A percentile compares a stretch with the other conserved stretches of the same genome.
Evolutionary conservation across 2,329 filamentous ascomycete species (phyloP).

Genomic region (Neonectria sp.): DNA sequence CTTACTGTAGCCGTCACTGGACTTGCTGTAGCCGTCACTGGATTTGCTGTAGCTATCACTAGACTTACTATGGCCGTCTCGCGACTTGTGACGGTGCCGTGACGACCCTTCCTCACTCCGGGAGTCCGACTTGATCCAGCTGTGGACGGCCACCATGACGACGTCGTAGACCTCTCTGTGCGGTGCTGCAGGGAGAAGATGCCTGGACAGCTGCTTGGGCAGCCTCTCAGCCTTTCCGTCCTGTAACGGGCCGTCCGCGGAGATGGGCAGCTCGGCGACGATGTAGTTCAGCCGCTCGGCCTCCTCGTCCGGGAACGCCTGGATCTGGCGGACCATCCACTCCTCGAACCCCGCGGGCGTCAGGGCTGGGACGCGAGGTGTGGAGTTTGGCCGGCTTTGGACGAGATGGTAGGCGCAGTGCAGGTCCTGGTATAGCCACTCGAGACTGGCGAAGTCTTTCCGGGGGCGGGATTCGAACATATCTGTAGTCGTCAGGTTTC

Average conservation of each 20-base stretch:
- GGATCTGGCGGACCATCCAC: slow-evolving; percentile 82
- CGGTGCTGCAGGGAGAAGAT: slow-evolving; percentile 75
- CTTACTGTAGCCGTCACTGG: slow-evolving; percentile 29
- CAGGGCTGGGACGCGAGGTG: slow-evolving; percentile 74
- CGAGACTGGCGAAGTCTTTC: slow-evolving; percentile 46
- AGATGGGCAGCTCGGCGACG: slow-evolving; percentile 79
- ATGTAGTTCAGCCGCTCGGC: slow-evolving; percentile 78
- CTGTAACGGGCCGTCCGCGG: slow-evolving; percentile 67
- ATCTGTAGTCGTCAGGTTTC: slow-evolving; percentile 52
- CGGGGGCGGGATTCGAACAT: slow-evolving; percentile 64
- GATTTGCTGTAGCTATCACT: slow-evolving; percentile 6
- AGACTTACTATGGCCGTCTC: slow-evolving; percentile 27
- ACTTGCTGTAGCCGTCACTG: slow-evolving; percentile 18
- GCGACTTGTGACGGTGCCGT: slow-evolving; percentile 37
- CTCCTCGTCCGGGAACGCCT: slow-evolving; percentile 83
- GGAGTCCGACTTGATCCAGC: slow-evolving; percentile 50
- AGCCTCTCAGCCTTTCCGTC: slow-evolving; percentile 79
- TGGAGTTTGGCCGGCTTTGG: slow-evolving; percentile 65
- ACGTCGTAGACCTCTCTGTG: slow-evolving; percentile 72
- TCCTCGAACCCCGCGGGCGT: slow-evolving; percentile 77
- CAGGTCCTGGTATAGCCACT: slow-evolving; percentile 68
- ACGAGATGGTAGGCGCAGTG: slow-evolving; percentile 77
- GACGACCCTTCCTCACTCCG: slow-evolving; percentile 33
- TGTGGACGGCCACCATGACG: slow-evolving; percentile 72
- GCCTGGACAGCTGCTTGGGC: slow-evolving; percentile 83